Evolutionary conservation across 257 asterid species (phyloP).

Genomic region (Pogostemon cablin): DNA sequence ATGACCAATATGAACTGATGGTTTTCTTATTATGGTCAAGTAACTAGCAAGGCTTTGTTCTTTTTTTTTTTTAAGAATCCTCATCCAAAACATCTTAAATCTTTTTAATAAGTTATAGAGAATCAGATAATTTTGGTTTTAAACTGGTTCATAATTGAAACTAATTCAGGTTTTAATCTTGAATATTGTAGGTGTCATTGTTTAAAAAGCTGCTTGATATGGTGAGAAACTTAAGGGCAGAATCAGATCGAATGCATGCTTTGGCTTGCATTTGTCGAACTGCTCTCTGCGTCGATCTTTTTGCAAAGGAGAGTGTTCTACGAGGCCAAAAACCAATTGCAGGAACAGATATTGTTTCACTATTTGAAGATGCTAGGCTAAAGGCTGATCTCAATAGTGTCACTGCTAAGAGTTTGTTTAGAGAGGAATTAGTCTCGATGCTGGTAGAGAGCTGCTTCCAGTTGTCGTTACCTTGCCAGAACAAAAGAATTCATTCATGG

Average conservation of each 20-base stretch:
- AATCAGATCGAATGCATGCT: constrained; percentile 94
- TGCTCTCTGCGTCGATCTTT: constrained; percentile 92
- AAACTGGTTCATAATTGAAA: constrained; percentile 9
- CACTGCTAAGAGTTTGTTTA: constrained; percentile 77
- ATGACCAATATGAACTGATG: background rate
- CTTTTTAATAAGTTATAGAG: background rate
- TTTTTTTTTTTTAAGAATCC: too few species aligned
- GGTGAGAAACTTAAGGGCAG: constrained; percentile 95
- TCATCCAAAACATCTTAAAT: too few species aligned
- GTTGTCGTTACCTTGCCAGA: constrained; percentile 91
- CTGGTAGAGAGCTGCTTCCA: constrained; percentile 94
- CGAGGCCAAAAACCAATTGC: constrained; percentile 89
- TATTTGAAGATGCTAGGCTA: constrained; percentile 73
- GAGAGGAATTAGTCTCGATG: constrained; percentile 93
- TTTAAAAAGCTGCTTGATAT: constrained; percentile 87
- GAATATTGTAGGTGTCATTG: constrained; percentile 57
- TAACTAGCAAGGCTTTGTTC: too few species aligned
- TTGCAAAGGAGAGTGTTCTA: constrained; percentile 84
- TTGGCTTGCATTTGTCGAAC: constrained; percentile 93
- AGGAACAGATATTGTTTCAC: constrained; percentile 86
- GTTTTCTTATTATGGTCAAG: background rate
- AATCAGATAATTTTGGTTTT: background rate
- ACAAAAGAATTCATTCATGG: constrained; percentile 78
- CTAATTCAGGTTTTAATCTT: background rate
- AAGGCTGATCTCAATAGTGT: constrained; percentile 81